phyloP scores from a whole-genome alignment of 2,329 filamentous ascomycete species.

The Helminthosporium solani region DNA sequence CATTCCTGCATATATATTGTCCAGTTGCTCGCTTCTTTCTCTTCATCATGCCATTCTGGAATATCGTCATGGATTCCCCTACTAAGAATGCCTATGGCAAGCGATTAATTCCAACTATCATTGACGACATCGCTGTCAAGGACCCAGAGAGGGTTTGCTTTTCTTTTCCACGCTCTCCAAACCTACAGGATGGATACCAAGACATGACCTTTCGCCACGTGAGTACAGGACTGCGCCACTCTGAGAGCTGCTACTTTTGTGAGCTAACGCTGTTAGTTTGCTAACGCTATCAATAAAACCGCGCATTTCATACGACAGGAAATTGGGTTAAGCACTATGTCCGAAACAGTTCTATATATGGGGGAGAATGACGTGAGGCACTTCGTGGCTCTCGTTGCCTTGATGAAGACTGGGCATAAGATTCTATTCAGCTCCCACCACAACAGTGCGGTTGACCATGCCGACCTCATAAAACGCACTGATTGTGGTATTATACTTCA shows the following conservation, averaged over 20 bases:
- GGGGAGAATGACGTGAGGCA: constrained; percentile 42
- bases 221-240: constrained; percentile 15
- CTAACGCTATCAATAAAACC: constrained; percentile 34
- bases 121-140: constrained; percentile 44
- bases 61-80: constrained; percentile 26
- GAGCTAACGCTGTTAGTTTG: constrained; percentile 18
- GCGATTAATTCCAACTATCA: constrained; percentile 26
- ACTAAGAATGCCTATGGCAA: constrained; percentile 20
- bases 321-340: constrained; percentile 31
- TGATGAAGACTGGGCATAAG: constrained; percentile 49
- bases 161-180: constrained; percentile 20
- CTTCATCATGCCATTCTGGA: constrained; percentile 31
- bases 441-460: constrained; percentile 28
- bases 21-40: background rate
- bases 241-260: constrained; percentile 19
- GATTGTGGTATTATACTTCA: constrained; percentile 29
- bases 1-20: background rate
- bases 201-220: constrained; percentile 35
- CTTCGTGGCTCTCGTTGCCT: constrained; percentile 42
- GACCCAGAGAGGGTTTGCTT: constrained; percentile 26
- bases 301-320: constrained; percentile 34
- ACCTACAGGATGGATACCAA: constrained; percentile 27
- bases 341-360: constrained; percentile 31
- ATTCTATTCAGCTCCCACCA: constrained; percentile 30
- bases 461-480: constrained; percentile 26